phyloP scores from a whole-genome alignment of 345 rosid genomes.

The Crucihimalaya himalaica region DNA sequence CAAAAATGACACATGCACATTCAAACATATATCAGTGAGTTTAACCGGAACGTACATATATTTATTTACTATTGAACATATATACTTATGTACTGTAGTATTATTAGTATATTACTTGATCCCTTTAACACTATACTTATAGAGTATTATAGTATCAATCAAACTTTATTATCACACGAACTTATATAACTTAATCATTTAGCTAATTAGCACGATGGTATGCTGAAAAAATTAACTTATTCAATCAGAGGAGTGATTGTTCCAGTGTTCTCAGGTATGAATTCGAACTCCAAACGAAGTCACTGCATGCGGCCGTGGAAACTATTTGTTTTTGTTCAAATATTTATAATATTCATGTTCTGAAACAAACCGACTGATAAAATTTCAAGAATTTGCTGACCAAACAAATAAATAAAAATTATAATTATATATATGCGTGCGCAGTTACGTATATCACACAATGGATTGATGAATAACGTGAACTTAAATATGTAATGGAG shows the following conservation, averaged over 20 bases:
- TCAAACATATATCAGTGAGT: not conserved
- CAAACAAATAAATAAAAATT: not conserved
- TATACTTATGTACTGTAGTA: too few species aligned
- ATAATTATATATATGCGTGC: not conserved
- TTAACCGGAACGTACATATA: not conserved
- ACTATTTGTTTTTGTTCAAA: not conserved
- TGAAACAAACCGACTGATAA: not conserved
- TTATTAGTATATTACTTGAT: not conserved
- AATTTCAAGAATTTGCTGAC: not conserved
- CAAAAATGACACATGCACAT: constrained; percentile 15
- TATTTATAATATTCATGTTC: not conserved
- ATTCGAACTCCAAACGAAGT: not conserved
- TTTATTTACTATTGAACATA: not conserved
- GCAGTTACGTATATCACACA: not conserved
- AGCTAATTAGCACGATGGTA: not conserved
- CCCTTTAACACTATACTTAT: not conserved
- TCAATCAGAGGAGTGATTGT: not conserved
- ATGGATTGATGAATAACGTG: constrained; percentile 1
- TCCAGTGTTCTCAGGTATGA: not conserved
- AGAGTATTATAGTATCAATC: not conserved
- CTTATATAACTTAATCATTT: not conserved
- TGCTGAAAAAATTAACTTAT: not conserved
- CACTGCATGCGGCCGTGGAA: not conserved
- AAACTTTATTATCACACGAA: not conserved
- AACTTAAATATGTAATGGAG: not conserved